Evolutionary conservation across 2,329 filamentous ascomycete species (phyloP).

Genomic region (Cercospora sp.): DNA sequence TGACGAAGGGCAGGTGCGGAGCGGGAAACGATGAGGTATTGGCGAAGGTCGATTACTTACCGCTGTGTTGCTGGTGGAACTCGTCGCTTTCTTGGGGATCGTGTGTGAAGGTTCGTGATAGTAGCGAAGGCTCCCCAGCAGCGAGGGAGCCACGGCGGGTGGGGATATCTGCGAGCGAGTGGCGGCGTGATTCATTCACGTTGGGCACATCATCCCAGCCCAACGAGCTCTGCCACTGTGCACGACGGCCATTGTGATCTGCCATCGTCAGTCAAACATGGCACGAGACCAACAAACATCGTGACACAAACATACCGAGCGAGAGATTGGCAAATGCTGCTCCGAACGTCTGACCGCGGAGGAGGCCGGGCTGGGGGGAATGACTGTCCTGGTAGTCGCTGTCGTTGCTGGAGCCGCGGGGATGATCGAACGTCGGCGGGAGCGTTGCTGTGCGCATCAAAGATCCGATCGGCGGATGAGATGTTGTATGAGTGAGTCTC

Average conservation of each 20-base stretch:
- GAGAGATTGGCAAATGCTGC: constrained; percentile 33
- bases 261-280: constrained; percentile 8
- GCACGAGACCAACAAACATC: background rate
- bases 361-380: constrained; percentile 20
- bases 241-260: constrained; percentile 34
- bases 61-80: constrained; percentile 15
- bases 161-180: constrained; percentile 65
- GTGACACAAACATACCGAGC: constrained; percentile 30
- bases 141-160: constrained; percentile 41
- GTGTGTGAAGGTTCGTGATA: constrained; percentile 26
- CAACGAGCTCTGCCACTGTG: constrained; percentile 69
- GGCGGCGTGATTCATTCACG: constrained; percentile 71
- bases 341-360: constrained; percentile 30
- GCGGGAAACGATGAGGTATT: background rate
- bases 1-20: constrained; percentile 7
- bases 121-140: constrained; percentile 27
- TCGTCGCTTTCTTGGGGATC: constrained; percentile 24
- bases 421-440: constrained; percentile 29
- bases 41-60: constrained; percentile 18
- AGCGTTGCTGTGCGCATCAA: constrained; percentile 37
- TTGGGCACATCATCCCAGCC: constrained; percentile 64
- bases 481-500: constrained; percentile 36
- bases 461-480: constrained; percentile 35
- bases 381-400: constrained; percentile 25
- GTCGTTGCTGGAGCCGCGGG: constrained; percentile 23